phyloP scores from a whole-genome alignment of 1,284 basidiomycete genomes.

The Erythrobasidium hasegawianum region DNA sequence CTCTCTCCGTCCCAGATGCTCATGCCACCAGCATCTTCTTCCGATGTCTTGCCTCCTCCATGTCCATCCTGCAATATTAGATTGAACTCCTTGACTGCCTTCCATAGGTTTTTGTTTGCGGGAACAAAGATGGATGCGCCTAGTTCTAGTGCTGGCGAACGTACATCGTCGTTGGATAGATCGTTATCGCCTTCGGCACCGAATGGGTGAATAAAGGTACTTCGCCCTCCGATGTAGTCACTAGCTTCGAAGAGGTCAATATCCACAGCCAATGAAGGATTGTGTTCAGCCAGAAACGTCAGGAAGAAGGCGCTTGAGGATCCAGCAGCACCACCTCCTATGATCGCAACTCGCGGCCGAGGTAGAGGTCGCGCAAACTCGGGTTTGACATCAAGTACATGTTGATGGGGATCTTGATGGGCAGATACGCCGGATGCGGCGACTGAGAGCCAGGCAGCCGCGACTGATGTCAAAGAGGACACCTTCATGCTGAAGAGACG shows the following conservation, averaged over 20 bases:
- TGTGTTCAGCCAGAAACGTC: conserved; percentile 27
- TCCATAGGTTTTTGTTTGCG: conserved; percentile 57
- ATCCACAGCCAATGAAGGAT: conserved; percentile 20
- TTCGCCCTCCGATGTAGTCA: conserved; percentile 41
- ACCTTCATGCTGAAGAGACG: too few relatives aligned
- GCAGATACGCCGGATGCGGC: too few relatives aligned
- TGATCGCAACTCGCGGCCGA: conserved; percentile 37
- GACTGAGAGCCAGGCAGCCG: too few relatives aligned
- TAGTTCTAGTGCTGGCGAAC: conserved; percentile 57
- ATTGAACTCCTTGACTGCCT: conserved; percentile 71
- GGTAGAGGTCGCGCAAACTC: conserved; percentile 2
- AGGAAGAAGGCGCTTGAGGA: conserved; percentile 43
- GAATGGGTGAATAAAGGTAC: conserved; percentile 39
- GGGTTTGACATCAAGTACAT: too few relatives aligned
- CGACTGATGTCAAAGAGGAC: too few relatives aligned
- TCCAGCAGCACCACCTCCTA: conserved; percentile 42
- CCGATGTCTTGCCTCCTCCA: conserved; percentile 50
- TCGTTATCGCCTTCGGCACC: too few relatives aligned
- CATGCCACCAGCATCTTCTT: conserved; percentile 55
- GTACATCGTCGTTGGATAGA: conserved; percentile 14
- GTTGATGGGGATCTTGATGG: too few relatives aligned
- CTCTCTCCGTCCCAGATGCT: conserved; percentile 80
- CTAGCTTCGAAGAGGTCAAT: conserved; percentile 41
- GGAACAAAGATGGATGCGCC: conserved; percentile 85
- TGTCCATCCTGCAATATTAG: conserved; percentile 56